Evolutionary conservation across 2,329 filamentous ascomycete species (phyloP).

Genomic region (Aspergillus spinulosporus): DNA sequence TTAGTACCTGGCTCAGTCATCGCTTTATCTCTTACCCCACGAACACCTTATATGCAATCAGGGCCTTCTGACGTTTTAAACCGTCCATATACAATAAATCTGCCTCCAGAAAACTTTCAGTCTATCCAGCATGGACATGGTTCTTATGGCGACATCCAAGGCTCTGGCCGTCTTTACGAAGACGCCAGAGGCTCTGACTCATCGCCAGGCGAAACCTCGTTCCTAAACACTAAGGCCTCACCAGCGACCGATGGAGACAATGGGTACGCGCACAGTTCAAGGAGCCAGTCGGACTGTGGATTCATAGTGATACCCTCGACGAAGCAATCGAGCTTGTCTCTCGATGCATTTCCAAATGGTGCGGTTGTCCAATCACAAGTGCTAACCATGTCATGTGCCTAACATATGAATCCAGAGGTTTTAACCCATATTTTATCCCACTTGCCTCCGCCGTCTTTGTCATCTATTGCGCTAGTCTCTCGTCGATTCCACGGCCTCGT

Average conservation of each 20-base stretch:
- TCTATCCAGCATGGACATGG: slow-evolving; percentile 62
- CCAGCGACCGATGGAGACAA: slow-evolving; percentile 51
- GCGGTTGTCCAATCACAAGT: slow-evolving; percentile 24
- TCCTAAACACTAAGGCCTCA: slow-evolving; percentile 38
- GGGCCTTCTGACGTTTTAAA: slow-evolving; percentile 54
- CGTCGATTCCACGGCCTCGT: slow-evolving; percentile 83
- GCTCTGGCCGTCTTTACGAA: slow-evolving; percentile 46
- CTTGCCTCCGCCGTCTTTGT: slow-evolving; percentile 79
- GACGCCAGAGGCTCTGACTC: slow-evolving; percentile 37
- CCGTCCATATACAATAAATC: slow-evolving; percentile 45
- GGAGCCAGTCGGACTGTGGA: slow-evolving; percentile 45
- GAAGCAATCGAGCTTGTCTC: slow-evolving; percentile 48
- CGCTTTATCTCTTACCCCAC: slow-evolving; percentile 31
- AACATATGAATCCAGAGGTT: slow-evolving; percentile 63
- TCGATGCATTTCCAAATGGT: slow-evolving; percentile 79
- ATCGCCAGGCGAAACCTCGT: slow-evolving; percentile 22
- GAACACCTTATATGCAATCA: slow-evolving; percentile 65
- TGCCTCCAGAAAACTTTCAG: slow-evolving; percentile 36
- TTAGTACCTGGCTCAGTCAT: slow-evolving; percentile 55
- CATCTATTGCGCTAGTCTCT: slow-evolving; percentile 79
- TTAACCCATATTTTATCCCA: slow-evolving; percentile 89
- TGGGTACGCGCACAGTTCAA: slow-evolving; percentile 56
- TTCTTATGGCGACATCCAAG: slow-evolving; percentile 45
- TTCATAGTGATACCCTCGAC: slow-evolving; percentile 54
- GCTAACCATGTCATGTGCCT: slow-evolving; percentile 11